Evolutionary conservation across 2,329 filamentous ascomycete species (phyloP).

Genomic region (Penicillium sp.): DNA sequence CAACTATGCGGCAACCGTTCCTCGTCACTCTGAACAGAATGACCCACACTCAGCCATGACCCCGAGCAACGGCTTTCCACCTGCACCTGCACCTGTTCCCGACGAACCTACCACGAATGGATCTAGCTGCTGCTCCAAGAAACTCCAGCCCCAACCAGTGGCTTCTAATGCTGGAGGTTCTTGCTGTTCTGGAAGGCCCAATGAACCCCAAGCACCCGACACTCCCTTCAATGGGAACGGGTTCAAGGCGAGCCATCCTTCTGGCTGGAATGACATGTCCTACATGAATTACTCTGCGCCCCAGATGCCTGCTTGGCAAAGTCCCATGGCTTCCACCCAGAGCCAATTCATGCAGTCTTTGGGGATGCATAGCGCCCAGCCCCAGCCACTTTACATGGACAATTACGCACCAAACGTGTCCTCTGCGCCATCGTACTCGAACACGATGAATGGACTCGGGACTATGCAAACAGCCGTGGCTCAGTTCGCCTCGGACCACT

Average conservation of each 20-base stretch:
- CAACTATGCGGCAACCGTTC: slow-evolving; percentile 10
- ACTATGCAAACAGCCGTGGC: slow-evolving; percentile 17
- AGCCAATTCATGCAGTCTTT: slow-evolving; percentile 16
- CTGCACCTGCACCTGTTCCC: not conserved
- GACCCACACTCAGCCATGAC: not conserved
- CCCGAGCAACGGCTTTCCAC: not conserved
- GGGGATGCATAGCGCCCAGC: slow-evolving; percentile 9
- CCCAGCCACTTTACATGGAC: slow-evolving; percentile 14
- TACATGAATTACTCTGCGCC: slow-evolving; percentile 16
- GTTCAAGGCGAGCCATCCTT: slow-evolving; percentile 6
- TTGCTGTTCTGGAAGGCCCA: slow-evolving; percentile 28
- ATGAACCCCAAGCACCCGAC: not conserved
- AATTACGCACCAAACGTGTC: slow-evolving; percentile 14
- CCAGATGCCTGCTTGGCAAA: slow-evolving; percentile 23
- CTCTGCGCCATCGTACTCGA: slow-evolving; percentile 10
- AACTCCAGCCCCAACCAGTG: slow-evolving; percentile 7
- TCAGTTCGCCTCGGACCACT: slow-evolving; percentile 7
- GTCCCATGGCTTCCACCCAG: slow-evolving; percentile 13
- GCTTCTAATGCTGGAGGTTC: slow-evolving; percentile 19
- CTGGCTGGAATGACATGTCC: slow-evolving; percentile 10
- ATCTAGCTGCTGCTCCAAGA: slow-evolving; percentile 26
- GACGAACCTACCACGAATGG: not conserved
- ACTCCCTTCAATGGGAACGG: not conserved
- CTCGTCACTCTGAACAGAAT: slow-evolving; percentile 8
- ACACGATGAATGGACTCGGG: slow-evolving; percentile 15